Base-by-base conservation (phyloP, 305 asterid genomes). In the Rubia peregrina region DNA sequence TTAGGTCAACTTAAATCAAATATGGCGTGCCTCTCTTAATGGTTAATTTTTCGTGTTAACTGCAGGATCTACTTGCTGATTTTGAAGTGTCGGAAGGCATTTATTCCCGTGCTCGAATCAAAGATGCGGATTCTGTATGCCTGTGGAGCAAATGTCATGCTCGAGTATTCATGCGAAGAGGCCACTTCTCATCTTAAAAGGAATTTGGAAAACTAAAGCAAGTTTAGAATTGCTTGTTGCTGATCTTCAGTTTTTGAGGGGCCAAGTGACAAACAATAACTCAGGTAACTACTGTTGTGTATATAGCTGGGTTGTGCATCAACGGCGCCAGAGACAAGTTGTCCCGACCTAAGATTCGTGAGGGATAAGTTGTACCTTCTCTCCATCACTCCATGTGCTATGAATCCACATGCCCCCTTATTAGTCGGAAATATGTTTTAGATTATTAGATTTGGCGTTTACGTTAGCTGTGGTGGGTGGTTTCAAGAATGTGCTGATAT, bases 51-150 rank as follows among this genome's bases (percentile, higher is more conserved):
- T n/a, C 48, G 67, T 67, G 59, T 64, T 74, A 46, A 53, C 51
- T 79, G 76, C 87, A 89, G 98, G 88, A 91, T 66, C 79, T 88
- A 61, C 71, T 88, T 71, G 92, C 95, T 63, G 98, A 94, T 81
- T 91, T 87, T 79, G 98, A 94, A 89, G 91, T 94, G 53, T 94
- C 98, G 42, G 98, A 89, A 81, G 98, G 98, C 80, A 91, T 91
- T 68, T 91, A 88, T 79, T 94, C 96, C 61, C 85, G 88, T 71
- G 96, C 98, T 79, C 80, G 85, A 51, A 85, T 89, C 68, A 93
- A 89, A 75, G 96, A 88, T 71, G 78, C 90, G 17, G 89, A 91
- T 81, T 94, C 92, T 70, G 93, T 89, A 64, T 89, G 96, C 76
- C 74, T 89, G 33, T 66, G 93, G 93, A 68, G 96, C 96, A 64